Base-by-base conservation (phyloP, 805 yeast genomes). In the Wickerhamomyces pijperi region DNA sequence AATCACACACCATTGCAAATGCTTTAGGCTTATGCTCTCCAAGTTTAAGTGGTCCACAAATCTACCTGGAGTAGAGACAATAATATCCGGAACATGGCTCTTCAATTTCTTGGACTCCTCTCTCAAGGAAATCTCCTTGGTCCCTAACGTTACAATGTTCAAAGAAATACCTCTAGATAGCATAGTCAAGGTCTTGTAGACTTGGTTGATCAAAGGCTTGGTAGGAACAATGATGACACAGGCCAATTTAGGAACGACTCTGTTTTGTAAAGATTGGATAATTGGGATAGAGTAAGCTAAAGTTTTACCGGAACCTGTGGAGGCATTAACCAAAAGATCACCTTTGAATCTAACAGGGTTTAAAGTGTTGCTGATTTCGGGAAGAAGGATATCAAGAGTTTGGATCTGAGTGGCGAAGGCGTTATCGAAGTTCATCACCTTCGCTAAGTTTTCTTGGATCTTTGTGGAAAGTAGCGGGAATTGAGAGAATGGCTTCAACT, bases 291-390 rank as follows among this genome's bases (percentile, higher is more conserved):
- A 68, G 53, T 90, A 90, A 2, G 96, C 94, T 39, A 92, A 64
- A 0, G 98, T 90, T 55, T 90, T 90, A 51, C 98, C 98, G 0
- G 95, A 82, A 34, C 98, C 98, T 0, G 98, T 90, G 11, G 94
- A 75, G 2, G 98, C 95, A 59, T 90, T 88, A 5, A 90, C 95
- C 35, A 90, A 64, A 16, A 87, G 58, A 59, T 92, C 95, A 19
- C 90, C 90, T 41, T 66, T 64, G 11, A 42, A 43, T 28, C 50
- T 34, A 13, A 47, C 40, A 19, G 53, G 51, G 28, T 54, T 47
- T 19, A 54, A 39, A 28, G 36, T 46, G 36, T 50, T 53, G 34
- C 61, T 49, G 47, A 68, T 56, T 48, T 69, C 77, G 47, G 56
- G 54, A 28, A 78, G 56, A 32, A 71, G 50, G 21, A 68, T 54